These are phyloP conservation scores for Aspergillus quadricinctus DNA, from an alignment of 2,329 filamentous ascomycete species.

Conservation along the genomic window DNA sequence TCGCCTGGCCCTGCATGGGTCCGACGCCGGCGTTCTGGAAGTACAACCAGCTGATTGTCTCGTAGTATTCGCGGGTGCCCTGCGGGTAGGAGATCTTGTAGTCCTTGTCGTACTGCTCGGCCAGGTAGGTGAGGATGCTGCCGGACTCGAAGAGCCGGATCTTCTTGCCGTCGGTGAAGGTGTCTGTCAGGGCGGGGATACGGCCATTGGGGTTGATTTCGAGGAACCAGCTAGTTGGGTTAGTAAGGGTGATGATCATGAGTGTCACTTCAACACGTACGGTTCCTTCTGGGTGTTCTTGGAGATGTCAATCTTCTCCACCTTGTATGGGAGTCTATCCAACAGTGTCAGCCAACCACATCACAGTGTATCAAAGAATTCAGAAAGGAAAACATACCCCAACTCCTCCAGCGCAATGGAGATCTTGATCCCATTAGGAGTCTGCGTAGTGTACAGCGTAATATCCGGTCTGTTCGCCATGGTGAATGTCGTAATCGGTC, in stretches of 20 bases:
- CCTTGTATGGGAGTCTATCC: slow-evolving; percentile 65
- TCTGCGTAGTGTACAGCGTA: slow-evolving; percentile 75
- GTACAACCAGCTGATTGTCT: slow-evolving; percentile 73
- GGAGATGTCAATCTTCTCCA: slow-evolving; percentile 64
- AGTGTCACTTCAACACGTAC: slow-evolving; percentile 17
- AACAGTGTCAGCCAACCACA: background rate
- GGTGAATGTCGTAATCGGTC: slow-evolving; percentile 11
- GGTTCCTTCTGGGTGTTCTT: slow-evolving; percentile 76
- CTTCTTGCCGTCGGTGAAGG: slow-evolving; percentile 64
- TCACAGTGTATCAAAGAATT: too few species aligned
- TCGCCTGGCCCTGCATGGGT: slow-evolving; percentile 79
- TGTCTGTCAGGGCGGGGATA: slow-evolving; percentile 83
- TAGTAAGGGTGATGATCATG: background rate
- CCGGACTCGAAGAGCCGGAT: slow-evolving; percentile 81
- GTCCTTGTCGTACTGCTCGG: slow-evolving; percentile 74
- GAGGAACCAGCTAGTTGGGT: slow-evolving; percentile 64
- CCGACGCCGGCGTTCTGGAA: slow-evolving; percentile 78
- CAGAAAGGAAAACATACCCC: slow-evolving; percentile 40
- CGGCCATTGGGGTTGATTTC: slow-evolving; percentile 91
- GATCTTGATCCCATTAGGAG: slow-evolving; percentile 86
- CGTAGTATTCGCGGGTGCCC: slow-evolving; percentile 70
- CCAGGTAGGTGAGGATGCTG: slow-evolving; percentile 78
- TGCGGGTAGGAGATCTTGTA: slow-evolving; percentile 76
- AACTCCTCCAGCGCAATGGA: slow-evolving; percentile 85
- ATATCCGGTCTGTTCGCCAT: slow-evolving; percentile 54